A percentile compares a stretch with the other conserved stretches of the same genome.
Evolutionary conservation across 1,284 basidiomycete species (phyloP).

Genomic region (Malassezia sympodialis): DNA sequence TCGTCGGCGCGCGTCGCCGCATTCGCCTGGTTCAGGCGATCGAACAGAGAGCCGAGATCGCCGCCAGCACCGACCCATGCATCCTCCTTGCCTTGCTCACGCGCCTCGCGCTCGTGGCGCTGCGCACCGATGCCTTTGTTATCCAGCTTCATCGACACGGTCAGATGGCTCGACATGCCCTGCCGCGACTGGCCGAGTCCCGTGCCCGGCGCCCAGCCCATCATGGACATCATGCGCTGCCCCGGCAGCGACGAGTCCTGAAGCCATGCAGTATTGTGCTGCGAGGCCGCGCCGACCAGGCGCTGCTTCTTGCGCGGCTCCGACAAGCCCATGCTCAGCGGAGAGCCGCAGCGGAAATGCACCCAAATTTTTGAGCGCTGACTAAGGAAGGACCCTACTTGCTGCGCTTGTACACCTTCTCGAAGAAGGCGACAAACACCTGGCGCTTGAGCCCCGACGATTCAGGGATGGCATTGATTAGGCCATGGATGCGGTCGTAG

Average conservation of each 20-base stretch:
- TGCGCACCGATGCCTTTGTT: conserved; percentile 46
- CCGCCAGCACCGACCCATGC: conserved; percentile 43
- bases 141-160: conserved; percentile 43
- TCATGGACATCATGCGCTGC: conserved; percentile 43
- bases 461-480: conserved; percentile 40
- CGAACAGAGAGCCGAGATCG: conserved; percentile 42
- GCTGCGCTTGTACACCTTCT: conserved; percentile 70
- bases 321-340: conserved; percentile 34
- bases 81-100: conserved; percentile 27
- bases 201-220: conserved; percentile 44
- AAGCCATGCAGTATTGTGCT: conserved; percentile 39
- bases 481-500: conserved; percentile 53
- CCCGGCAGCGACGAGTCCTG: conserved; percentile 40
- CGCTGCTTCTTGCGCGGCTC: conserved; percentile 41
- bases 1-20: conserved; percentile 6
- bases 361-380: neutral
- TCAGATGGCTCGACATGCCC: conserved; percentile 36
- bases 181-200: conserved; percentile 33
- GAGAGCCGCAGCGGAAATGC: neutral
- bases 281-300: conserved; percentile 36
- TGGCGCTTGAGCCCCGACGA: conserved; percentile 60
- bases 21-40: conserved; percentile 41
- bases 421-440: conserved; percentile 73
- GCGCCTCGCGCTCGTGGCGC: conserved; percentile 39
- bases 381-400: conserved; percentile 36